These are phyloP conservation scores for Candida khao-thaluensis DNA, from an alignment of 805 yeast genomes.

Conservation along the genomic window DNA sequence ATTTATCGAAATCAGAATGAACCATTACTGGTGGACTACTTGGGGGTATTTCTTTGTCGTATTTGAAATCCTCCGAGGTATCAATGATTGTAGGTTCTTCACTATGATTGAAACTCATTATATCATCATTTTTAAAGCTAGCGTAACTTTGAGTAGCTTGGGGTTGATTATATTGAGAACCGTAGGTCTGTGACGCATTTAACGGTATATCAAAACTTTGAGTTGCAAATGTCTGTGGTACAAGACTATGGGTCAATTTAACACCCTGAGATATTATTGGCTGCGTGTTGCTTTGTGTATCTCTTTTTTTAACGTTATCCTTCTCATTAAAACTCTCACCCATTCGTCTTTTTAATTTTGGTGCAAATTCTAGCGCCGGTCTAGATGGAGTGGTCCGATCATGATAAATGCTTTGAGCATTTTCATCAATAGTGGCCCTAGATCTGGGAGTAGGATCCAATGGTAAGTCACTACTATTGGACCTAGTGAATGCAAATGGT, in stretches of 20 bases:
- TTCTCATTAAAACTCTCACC: conserved; percentile 45
- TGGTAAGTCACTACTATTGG: conserved; percentile 33
- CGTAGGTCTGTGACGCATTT: neutral
- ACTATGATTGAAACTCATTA: conserved; percentile 9
- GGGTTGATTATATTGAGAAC: neutral
- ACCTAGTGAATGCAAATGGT: conserved; percentile 49
- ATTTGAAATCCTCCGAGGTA: conserved; percentile 13
- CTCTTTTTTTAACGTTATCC: conserved; percentile 36
- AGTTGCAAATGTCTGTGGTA: too few relatives aligned
- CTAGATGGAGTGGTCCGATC: conserved; percentile 25
- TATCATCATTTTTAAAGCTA: conserved; percentile 4
- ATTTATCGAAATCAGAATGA: conserved; percentile 29
- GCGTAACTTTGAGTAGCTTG: neutral
- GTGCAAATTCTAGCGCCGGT: conserved; percentile 14
- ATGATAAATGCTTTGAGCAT: conserved; percentile 46
- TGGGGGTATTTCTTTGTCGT: conserved; percentile 15
- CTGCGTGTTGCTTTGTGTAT: too few relatives aligned
- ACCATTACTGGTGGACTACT: conserved; percentile 41
- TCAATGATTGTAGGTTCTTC: conserved; percentile 22
- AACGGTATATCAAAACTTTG: neutral
- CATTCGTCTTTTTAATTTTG: conserved; percentile 41
- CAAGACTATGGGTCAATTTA: too few relatives aligned
- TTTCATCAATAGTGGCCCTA: conserved; percentile 37
- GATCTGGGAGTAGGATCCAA: conserved; percentile 43
- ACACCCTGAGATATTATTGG: too few relatives aligned